Base-by-base conservation (phyloP, 345 rosid genomes). In the Pistacia vera region DNA sequence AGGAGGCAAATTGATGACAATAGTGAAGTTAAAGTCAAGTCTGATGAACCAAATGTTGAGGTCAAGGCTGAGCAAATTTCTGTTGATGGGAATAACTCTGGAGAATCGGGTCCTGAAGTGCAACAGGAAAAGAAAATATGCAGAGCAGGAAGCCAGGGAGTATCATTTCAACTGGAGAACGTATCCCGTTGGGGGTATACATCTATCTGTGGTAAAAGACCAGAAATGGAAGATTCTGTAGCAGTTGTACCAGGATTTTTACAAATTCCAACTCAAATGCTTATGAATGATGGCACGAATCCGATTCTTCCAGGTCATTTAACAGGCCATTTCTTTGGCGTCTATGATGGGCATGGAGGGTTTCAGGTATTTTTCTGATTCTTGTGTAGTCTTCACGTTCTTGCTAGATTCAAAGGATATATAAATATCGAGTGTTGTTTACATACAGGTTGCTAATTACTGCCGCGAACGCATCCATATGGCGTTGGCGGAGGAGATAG, bases 331-430 rank as follows among this genome's bases (percentile, higher is more conserved):
- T 91, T 93, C 86, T 89, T 83, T 72, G 97, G 95, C 56, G 93
- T 93, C 33, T 92, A 88, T 51, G 98, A 93, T 66, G 97, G 93
- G 63, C 97, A 90, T 76, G 93, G 97, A 7, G 98, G 98, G 41
- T 81, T 81, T 81, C 91, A 91, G 91, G 95, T 91, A 85, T 66
- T 10, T 49, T 74, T 75, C 44, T n/a, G 35, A 55, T 25, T 11
- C 20, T 0, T 54, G 20, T 18, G 11, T 14, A 13, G 3, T 17
- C 18, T 54, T 54, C 18, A 54, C 2, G 57, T 16, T 13, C 5
- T 54, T 54, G 18, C 1, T 16, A 54, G 44, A 51, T 20, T 20
- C 11, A 41, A 41, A 41, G 46, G 46, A 41, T 5, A 41, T 41
- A 16, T 7, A 46, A 20, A 12, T 54, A 16, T 69, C 14, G 2